Evolutionary conservation across 805 yeast species (phyloP).

Genomic region (Starmerella vitae): DNA sequence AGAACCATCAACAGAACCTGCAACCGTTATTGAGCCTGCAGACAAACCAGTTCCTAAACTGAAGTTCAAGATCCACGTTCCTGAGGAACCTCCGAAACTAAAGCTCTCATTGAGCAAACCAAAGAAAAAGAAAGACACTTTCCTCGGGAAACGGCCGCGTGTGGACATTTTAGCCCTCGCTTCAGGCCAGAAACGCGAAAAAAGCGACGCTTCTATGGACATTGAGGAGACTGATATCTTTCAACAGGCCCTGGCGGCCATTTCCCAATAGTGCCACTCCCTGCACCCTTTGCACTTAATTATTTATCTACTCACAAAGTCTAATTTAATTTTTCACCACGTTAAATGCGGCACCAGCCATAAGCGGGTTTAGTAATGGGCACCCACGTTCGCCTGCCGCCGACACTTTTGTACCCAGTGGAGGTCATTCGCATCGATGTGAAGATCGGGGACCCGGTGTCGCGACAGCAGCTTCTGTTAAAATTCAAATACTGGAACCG

Average conservation of each 20-base stretch:
- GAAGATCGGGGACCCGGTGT: conserved; percentile 34
- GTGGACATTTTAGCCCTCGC: conserved; percentile 19
- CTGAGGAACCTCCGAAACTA: conserved; percentile 5
- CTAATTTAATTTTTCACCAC: too few species aligned
- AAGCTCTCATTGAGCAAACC: conserved; percentile 16
- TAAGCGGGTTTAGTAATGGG: conserved; percentile 8
- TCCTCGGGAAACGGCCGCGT: conserved; percentile 20
- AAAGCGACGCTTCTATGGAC: background rate
- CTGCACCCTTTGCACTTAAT: too few species aligned
- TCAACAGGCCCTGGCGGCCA: conserved; percentile 4
- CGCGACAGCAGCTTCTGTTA: conserved; percentile 42
- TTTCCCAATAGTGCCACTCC: too few species aligned
- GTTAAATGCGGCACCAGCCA: too few species aligned
- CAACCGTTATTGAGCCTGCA: background rate
- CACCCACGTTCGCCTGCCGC: conserved; percentile 34
- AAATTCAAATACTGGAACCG: conserved; percentile 55
- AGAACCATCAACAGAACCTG: background rate
- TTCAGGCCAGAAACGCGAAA: background rate
- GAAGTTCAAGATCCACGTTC: background rate
- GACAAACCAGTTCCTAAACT: background rate
- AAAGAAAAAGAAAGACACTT: conserved; percentile 6
- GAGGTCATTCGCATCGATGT: conserved; percentile 41
- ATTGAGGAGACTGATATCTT: conserved; percentile 3
- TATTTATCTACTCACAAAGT: too few species aligned
- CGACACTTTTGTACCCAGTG: conserved; percentile 54